Evolutionary conservation across 495 filamentous ascomycete genomes (phyloP).

Genomic region (Tuber aestivum): DNA sequence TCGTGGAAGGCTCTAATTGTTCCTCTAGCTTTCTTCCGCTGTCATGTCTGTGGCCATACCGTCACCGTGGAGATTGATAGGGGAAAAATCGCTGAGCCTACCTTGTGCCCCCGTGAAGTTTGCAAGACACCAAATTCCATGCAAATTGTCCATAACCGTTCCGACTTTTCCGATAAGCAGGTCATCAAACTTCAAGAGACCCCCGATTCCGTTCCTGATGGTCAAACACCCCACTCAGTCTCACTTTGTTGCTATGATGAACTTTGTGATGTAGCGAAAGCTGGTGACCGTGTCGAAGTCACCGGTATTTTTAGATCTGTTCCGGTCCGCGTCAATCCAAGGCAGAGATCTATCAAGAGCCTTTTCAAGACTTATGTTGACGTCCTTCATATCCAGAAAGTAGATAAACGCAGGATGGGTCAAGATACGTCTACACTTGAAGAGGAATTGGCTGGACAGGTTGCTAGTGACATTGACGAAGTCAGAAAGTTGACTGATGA

Average conservation of each 20-base stretch:
- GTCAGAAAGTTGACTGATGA: conserved; percentile 78
- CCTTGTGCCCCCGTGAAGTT: conserved; percentile 74
- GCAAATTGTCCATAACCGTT: conserved; percentile 97
- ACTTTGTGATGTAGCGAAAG: conserved; percentile 93
- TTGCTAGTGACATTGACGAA: conserved; percentile 69
- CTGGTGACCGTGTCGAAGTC: conserved; percentile 90
- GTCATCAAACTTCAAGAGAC: conserved; percentile 99
- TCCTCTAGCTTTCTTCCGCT: conserved; percentile 76
- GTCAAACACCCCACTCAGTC: conserved; percentile 97
- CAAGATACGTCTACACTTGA: conserved; percentile 86
- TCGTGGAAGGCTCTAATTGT: background rate
- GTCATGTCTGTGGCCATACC: conserved; percentile 83
- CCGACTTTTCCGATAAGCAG: conserved; percentile 91
- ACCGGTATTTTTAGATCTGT: conserved; percentile 95
- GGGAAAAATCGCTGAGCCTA: conserved; percentile 92
- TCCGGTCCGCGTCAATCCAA: conserved; percentile 89
- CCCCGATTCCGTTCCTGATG: conserved; percentile 85
- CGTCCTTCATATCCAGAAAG: conserved; percentile 90
- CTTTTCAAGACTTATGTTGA: conserved; percentile 98
- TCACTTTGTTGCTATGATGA: conserved; percentile 96
- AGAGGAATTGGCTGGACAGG: conserved; percentile 70
- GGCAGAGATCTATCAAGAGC: conserved; percentile 84
- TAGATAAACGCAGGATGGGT: conserved; percentile 87
- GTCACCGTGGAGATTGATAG: conserved; percentile 86
- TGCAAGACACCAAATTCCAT: conserved; percentile 88